phyloP scores from a whole-genome alignment of 2,329 filamentous ascomycete species.

The Xylariaceae sp. region DNA sequence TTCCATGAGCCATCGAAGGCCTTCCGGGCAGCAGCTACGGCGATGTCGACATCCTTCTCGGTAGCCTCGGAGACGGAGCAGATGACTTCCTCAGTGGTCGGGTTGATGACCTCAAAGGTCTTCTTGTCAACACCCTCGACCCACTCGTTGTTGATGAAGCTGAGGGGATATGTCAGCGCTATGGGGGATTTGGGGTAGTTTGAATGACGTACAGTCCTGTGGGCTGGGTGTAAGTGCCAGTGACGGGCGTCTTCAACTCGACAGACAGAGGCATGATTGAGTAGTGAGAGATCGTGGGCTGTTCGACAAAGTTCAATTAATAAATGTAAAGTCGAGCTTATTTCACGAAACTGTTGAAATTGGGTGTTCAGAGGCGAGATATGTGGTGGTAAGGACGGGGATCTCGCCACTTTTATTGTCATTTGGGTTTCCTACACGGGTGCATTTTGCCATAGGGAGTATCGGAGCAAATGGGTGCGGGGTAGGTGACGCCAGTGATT shows the following conservation, averaged over 20 bases:
- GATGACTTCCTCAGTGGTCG: conserved; percentile 79
- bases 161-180: conserved; percentile 32
- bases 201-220: conserved; percentile 54
- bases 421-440: no score
- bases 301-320: neutral
- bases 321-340: neutral
- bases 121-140: conserved; percentile 79
- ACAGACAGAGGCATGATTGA: conserved; percentile 46
- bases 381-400: conserved; percentile 2
- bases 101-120: conserved; percentile 92
- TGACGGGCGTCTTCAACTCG: conserved; percentile 65
- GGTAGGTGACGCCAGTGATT: conserved; percentile 7
- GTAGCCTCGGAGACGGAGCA: conserved; percentile 77
- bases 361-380: neutral
- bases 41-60: conserved; percentile 79
- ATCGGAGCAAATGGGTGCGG: neutral
- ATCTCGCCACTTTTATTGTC: conserved; percentile 16
- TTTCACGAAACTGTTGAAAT: conserved; percentile 1
- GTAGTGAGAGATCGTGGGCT: neutral
- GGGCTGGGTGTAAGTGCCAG: conserved; percentile 56
- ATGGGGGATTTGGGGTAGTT: neutral
- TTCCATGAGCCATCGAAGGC: conserved; percentile 75
- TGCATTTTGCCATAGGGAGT: neutral
- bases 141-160: conserved; percentile 93
- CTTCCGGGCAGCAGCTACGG: conserved; percentile 79